Conservation (phyloP, 129 eudicot genomes). For the Flaveria sonorensis region DNA sequence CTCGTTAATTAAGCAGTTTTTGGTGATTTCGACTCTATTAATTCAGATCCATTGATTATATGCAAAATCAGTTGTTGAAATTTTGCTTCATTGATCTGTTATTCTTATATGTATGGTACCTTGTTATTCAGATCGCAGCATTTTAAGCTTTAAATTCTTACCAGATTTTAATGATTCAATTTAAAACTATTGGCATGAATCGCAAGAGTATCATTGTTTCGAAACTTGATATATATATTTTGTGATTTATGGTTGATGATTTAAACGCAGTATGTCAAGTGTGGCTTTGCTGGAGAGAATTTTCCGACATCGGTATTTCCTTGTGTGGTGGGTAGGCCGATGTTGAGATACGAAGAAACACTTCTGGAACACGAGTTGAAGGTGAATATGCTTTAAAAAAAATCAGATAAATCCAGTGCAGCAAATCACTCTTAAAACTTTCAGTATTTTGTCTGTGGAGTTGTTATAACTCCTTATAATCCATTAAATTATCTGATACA, state of each 20-base stretch:
- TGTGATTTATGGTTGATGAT: conserved; percentile 18
- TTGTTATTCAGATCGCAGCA: conserved; percentile 12
- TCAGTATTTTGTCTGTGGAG: not conserved
- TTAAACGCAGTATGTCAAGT: conserved; percentile 50
- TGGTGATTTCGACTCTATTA: conserved; percentile 21
- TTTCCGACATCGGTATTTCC: conserved; percentile 98
- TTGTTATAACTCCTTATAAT: not conserved
- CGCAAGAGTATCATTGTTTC: no score
- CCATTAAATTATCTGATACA: not conserved
- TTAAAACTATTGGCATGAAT: not conserved
- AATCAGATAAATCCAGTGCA: not conserved
- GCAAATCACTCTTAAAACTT: not conserved
- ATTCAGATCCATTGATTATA: conserved; percentile 5
- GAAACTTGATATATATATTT: not conserved
- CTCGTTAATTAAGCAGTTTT: conserved; percentile 23
- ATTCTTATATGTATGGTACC: not conserved
- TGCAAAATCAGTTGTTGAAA: conserved; percentile 6
- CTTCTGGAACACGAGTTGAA: conserved; percentile 89
- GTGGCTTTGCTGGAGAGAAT: conserved; percentile 99
- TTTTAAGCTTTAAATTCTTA: not conserved
- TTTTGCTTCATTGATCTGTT: conserved; percentile 9
- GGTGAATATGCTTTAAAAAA: conserved; percentile 39
- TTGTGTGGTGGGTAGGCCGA: conserved; percentile 94
- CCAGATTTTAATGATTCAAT: conserved; percentile 1
- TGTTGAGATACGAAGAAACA: conserved; percentile 93